Conservation (phyloP, 2,329 filamentous ascomycete species). For the Boeremia lycopersici region DNA sequence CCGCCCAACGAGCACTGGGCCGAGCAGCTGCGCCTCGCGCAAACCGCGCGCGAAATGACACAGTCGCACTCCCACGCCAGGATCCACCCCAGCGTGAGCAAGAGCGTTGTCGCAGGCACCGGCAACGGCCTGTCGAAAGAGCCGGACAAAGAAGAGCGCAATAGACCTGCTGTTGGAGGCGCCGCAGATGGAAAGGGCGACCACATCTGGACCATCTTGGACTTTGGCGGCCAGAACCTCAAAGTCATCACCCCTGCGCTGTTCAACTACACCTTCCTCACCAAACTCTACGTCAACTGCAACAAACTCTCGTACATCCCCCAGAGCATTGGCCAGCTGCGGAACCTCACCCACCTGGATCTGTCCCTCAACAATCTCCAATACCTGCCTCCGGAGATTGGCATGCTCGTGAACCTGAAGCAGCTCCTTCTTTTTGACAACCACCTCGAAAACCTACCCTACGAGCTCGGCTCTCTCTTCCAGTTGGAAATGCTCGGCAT, state of each 20-base stretch:
- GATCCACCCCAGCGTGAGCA: conserved; percentile 72
- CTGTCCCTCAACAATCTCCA: conserved; percentile 85
- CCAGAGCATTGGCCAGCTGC: conserved; percentile 78
- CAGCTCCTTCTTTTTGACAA: conserved; percentile 90
- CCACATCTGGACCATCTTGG: conserved; percentile 90
- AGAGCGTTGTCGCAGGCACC: conserved; percentile 64
- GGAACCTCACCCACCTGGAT: conserved; percentile 82
- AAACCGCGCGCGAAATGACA: conserved; percentile 73
- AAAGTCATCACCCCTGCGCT: conserved; percentile 79
- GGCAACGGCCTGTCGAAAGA: conserved; percentile 57
- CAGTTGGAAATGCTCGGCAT: conserved; percentile 88
- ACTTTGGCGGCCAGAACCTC: conserved; percentile 94
- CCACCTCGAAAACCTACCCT: conserved; percentile 78
- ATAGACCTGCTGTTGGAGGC: conserved; percentile 67
- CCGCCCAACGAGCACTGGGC: conserved; percentile 79
- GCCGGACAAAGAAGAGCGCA: conserved; percentile 63
- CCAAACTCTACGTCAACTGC: conserved; percentile 89
- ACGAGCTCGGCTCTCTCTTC: conserved; percentile 86
- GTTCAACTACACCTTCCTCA: conserved; percentile 86
- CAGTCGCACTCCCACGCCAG: conserved; percentile 77
- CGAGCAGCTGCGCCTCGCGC: conserved; percentile 80
- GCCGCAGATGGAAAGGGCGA: conserved; percentile 48
- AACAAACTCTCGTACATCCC: conserved; percentile 88
- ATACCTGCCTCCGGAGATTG: conserved; percentile 85
- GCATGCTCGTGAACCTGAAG: conserved; percentile 94